Evolutionary conservation across 2,329 filamentous ascomycete genomes (phyloP), one percentile per base, ranked within the genome.

Genomic region (Xylariaceae sp.): DNA sequence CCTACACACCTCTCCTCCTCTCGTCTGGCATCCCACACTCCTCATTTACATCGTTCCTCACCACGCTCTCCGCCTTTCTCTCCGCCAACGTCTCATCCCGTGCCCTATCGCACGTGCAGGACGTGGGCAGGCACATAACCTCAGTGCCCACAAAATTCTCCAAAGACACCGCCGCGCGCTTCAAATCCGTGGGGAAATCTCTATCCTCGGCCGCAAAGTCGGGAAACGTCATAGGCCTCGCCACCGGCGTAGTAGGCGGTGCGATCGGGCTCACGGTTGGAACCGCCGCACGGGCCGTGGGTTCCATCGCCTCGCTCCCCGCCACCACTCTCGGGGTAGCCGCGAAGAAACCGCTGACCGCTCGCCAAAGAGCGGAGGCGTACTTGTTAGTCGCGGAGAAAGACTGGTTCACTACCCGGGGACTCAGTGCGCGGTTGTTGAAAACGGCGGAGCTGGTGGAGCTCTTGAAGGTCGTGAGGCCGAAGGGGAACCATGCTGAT

Each of bases 51-150:
- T 56, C 58, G 6, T 70, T 70, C 56, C 54, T 69, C 2, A 36
- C 53, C 16, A 76, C 75, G 7, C 60, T 75, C 2, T 78, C 75
- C 0, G 75, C 72, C 1, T 78, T 78, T 51, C 67, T 78, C 6
- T 68, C 70, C 0, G 75, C 75, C 45, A 75, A 69, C 17, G 72
- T 77, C 0, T 71, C 73, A 0, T 71, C 74, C 45, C 69, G 73
- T 2, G 75, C 75, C 6, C 51, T 76, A 16, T 67, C 66, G 31
- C 75, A 56, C 48, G 54, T 31, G 5, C 17, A n/a, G 1, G 56
- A 58, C 51, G 46, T 58, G 10, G 56, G 50, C 12, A 42, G 48
- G 17, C 31, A 34, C 42, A 44, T 78, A 1, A 61, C 69, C 47
- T 55, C 66, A 12, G 65, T 64, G 55, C 79, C 65, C 11, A 68